Conservation (phyloP, 805 yeast genomes). For the Isabelozyma pseudorhagii region DNA sequence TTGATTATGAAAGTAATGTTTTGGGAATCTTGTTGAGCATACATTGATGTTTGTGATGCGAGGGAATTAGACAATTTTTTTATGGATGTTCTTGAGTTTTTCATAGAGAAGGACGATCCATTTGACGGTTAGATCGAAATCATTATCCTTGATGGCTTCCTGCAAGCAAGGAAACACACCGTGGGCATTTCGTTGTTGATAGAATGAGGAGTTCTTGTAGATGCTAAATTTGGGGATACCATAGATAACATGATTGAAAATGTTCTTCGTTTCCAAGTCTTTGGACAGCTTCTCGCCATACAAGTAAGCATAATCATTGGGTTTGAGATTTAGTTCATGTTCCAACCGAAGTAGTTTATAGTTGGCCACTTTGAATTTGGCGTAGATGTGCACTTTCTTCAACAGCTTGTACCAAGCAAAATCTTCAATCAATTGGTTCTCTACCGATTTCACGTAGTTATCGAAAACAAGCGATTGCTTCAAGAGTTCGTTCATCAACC, state of each 20-base stretch:
- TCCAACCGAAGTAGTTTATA: conserved; percentile 44
- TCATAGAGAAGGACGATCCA: conserved; percentile 22
- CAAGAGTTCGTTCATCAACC: conserved; percentile 9
- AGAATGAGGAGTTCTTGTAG: conserved; percentile 2
- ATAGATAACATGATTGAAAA: conserved; percentile 17
- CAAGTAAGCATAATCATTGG: conserved; percentile 16
- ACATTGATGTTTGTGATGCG: neutral
- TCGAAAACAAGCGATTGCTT: conserved; percentile 45
- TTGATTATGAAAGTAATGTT: neutral
- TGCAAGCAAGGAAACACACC: conserved; percentile 20
- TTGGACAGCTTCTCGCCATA: neutral
- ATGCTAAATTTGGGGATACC: conserved; percentile 15
- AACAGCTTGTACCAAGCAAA: conserved; percentile 74
- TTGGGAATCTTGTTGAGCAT: neutral
- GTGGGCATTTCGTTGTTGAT: conserved; percentile 3
- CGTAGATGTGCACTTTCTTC: conserved; percentile 57
- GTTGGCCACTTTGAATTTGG: conserved; percentile 54
- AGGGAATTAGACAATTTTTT: conserved; percentile 10
- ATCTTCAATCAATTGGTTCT: conserved; percentile 53
- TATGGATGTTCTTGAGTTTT: conserved; percentile 14
- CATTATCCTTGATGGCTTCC: conserved; percentile 14
- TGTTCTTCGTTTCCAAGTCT: conserved; percentile 2
- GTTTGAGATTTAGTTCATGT: conserved; percentile 19
- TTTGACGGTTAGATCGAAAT: conserved; percentile 20
- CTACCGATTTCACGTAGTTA: conserved; percentile 42